Base-by-base conservation (phyloP, 2,329 filamentous ascomycete species). In the Penicillium sp. region DNA sequence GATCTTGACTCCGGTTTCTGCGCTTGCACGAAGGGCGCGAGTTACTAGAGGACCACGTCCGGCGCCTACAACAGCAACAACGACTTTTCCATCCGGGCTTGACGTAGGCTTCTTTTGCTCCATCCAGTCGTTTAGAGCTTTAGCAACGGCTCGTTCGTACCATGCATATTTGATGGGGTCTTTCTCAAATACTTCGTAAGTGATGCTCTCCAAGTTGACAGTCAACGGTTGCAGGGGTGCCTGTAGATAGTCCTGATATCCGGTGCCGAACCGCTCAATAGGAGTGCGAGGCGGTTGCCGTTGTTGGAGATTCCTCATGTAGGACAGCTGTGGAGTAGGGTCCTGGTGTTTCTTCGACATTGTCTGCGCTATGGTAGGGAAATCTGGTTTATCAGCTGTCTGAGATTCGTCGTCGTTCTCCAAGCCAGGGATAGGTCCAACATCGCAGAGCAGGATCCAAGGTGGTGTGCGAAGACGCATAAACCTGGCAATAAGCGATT, bases 111-210 rank as follows among this genome's bases (percentile, higher is more conserved):
- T 91, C 30, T 83, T 79, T 58, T 90, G 80, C 38, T 80, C 75
- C 58, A 81, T 81, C 87, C 94, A 95, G 66, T 97, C 92, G 12
- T 77, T 80, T 60, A 99, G 79, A 0, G 94, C 93, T 62, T 89
- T 84, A 3, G 84, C 83, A 56, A 95, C 88, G 14, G 94, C 94
- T 47, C 82, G 80, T 71, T 97, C 91, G 69, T 99, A 99, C 81
- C 93, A 95, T 62, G 91, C 86, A 70, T 99, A 99, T 74, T 99
- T 99, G 74, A 99, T 89, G 0, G 94, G 94, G 62, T 99, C 95
- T 64, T 95, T 95, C 71, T 99, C 94, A 66, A 99, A 99, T 2
- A 97, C 93, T 70, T 99, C 94, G 71, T 99, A 99, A 0, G 94
- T 99, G 43, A 96, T 89, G 47, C 91, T 96, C 71, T 99, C 95